Evolutionary conservation across 495 filamentous ascomycete species (phyloP).

Genomic region (Articulospora tetracladia): DNA sequence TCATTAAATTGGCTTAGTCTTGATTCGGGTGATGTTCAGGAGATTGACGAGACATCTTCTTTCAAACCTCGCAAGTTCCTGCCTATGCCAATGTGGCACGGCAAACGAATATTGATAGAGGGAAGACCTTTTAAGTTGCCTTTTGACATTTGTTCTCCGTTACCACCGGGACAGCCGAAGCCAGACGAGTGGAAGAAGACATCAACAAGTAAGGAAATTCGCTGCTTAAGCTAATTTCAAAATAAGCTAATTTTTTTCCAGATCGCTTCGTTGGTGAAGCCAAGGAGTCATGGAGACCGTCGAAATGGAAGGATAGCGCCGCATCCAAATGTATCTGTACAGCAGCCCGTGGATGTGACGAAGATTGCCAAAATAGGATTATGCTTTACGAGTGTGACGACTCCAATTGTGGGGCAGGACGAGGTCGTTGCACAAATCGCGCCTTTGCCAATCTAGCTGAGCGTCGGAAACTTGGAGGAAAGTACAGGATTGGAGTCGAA

Average conservation of each 20-base stretch:
- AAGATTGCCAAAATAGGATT: constrained; percentile 86
- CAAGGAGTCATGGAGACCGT: constrained; percentile 77
- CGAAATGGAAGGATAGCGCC: constrained; percentile 67
- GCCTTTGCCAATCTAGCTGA: constrained; percentile 77
- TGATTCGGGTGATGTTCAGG: constrained; percentile 62
- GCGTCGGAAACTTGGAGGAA: constrained; percentile 70
- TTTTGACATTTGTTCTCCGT: constrained; percentile 82
- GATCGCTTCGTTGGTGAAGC: constrained; percentile 93
- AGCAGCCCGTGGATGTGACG: constrained; percentile 74
- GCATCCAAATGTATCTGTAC: constrained; percentile 75
- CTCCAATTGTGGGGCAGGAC: constrained; percentile 75
- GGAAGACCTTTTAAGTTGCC: constrained; percentile 82
- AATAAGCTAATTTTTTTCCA: constrained; percentile 31
- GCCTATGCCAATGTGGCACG: constrained; percentile 66
- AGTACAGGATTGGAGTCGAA: constrained; percentile 89
- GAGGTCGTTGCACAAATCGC: constrained; percentile 74
- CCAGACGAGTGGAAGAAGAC: constrained; percentile 87
- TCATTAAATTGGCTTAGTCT: constrained; percentile 50
- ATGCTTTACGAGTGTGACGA: constrained; percentile 98
- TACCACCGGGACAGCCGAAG: constrained; percentile 81
- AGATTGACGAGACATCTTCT: constrained; percentile 43
- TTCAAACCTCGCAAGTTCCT: constrained; percentile 36
- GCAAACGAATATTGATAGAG: constrained; percentile 31
- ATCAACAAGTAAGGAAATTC: constrained; percentile 68
- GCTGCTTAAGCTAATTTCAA: constrained; percentile 13